phyloP scores from a whole-genome alignment of 73 alveolate genomes.

The Stentor roeselii region DNA sequence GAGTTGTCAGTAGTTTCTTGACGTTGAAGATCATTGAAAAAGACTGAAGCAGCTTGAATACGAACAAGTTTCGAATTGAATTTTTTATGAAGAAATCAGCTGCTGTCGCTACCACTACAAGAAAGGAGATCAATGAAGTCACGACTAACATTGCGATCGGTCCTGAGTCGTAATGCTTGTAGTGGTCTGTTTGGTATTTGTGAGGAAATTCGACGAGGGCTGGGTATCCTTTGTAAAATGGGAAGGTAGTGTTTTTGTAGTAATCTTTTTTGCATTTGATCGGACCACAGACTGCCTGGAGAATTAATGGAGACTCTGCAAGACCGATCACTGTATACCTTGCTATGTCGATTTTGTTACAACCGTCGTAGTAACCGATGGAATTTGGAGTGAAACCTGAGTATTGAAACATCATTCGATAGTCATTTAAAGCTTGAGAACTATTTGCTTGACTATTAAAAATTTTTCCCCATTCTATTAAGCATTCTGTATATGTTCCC shows the following conservation, averaged over 20 bases:
- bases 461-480: background rate
- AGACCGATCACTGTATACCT: background rate
- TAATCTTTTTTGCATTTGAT: conserved; percentile 10
- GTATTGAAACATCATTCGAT: conserved; percentile 25
- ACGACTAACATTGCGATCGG: background rate
- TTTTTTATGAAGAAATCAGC: background rate
- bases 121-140: background rate
- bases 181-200: background rate
- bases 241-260: background rate
- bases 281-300: conserved; percentile 19
- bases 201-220: conserved; percentile 18
- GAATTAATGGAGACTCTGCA: background rate
- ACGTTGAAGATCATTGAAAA: conserved; percentile 8
- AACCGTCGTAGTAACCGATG: conserved; percentile 40
- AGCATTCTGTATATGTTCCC: too few species aligned
- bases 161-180: background rate
- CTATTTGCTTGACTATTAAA: background rate
- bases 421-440: background rate
- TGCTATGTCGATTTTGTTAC: conserved; percentile 13
- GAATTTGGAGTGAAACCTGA: conserved; percentile 41
- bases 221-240: background rate
- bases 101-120: background rate
- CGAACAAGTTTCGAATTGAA: background rate
- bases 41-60: background rate
- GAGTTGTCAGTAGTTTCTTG: conserved; percentile 25